Evolutionary conservation across 2,329 filamentous ascomycete species (phyloP).

Genomic region (Onygena corvina): DNA sequence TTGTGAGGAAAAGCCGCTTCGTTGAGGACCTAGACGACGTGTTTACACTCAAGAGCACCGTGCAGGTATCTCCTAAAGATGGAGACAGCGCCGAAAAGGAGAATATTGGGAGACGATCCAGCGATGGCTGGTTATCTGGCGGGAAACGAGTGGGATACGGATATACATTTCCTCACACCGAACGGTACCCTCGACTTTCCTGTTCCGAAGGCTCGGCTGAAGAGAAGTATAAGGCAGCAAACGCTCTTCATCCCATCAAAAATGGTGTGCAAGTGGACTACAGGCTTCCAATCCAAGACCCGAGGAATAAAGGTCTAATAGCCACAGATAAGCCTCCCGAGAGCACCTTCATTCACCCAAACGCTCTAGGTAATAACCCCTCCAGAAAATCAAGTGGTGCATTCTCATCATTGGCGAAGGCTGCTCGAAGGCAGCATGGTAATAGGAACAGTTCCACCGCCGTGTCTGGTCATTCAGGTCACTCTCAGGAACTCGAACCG

Average conservation of each 20-base stretch:
- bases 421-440: background rate
- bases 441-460: background rate
- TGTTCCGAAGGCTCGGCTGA: background rate
- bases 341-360: too few species aligned
- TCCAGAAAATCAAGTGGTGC: background rate
- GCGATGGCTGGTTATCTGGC: constrained; percentile 33
- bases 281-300: constrained; percentile 1
- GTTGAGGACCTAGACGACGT: constrained; percentile 23
- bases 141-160: constrained; percentile 32
- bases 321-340: too few species aligned
- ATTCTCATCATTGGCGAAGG: background rate
- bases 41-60: background rate
- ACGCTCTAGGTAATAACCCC: too few species aligned
- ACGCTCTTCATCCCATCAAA: background rate
- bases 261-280: background rate
- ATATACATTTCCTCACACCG: constrained; percentile 25
- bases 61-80: background rate
- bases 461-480: background rate
- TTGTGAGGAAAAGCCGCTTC: constrained; percentile 23
- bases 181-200: background rate
- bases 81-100: background rate
- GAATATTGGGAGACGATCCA: constrained; percentile 15
- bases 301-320: background rate
- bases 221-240: background rate
- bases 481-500: background rate